Base-by-base conservation (phyloP, 352 stramenopile species). In the Elongisporangium anandrum region DNA sequence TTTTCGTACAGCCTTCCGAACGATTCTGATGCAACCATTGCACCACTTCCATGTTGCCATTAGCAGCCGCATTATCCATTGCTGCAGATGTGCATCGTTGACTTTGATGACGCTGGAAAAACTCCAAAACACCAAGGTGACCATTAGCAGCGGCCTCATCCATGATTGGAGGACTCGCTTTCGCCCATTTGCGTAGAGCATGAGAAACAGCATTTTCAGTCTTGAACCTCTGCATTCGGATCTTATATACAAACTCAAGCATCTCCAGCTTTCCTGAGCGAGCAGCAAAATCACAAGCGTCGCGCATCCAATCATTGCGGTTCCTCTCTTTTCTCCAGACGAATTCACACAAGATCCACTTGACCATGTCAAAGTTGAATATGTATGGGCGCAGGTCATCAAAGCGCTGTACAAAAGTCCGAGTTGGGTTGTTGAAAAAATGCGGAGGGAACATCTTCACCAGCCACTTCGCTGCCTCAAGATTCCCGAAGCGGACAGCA, bases 11-110 rank as follows among this genome's bases (percentile, higher is more conserved):
- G 0, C 74, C 69, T 60, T 77, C 66, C 0, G n/a, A 56, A 26
- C 72, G 64, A 41, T 84, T 57, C 13, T 62, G 61, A 51, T 72
- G 69, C 52, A 74, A 60, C 69, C 69, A 77, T 34, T 77, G 70
- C n/a, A 77, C 69, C n/a, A 77, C 63, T 19, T 48, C 21, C 38
- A 77, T 51, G 52, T 77, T 72, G 1, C 69, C 69, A 51, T 77
- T 73, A 16, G 49, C 16, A 23, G 69, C 69, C 6, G 69, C 69
- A 23, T 61, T 56, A 53, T 74, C 65, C 16, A 77, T 73, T 0
- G 63, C 66, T 8, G 70, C 65, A 48, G 24, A 3, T 8, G 7
- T 34, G 7, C 24, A 34, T 34, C 24, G 24, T 34, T 8, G 24
- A 34, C 3, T 34, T 8, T 34, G 24, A 34, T 34, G 24, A 3